These are phyloP conservation scores for Clarireedia monteithiana DNA, from an alignment of 2,329 filamentous ascomycete genomes.

Conservation along the genomic window DNA sequence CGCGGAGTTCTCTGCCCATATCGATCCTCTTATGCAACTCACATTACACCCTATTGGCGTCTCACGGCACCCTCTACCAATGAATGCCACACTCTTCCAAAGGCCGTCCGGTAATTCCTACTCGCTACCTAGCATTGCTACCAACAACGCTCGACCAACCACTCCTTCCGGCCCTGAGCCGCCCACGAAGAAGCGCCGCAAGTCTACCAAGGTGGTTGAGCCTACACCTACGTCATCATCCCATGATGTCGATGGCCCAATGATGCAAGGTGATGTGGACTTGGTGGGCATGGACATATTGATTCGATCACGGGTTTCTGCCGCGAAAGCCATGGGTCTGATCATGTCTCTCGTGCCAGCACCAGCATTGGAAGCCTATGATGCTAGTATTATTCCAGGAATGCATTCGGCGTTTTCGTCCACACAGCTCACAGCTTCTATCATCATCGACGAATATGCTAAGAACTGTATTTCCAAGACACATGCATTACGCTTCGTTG, in stretches of 20 bases:
- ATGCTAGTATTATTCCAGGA: constrained; percentile 54
- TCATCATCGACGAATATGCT: constrained; percentile 85
- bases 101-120: constrained; percentile 88
- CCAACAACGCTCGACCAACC: constrained; percentile 33
- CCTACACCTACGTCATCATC: constrained; percentile 53
- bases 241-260: constrained; percentile 95
- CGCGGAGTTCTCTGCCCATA: constrained; percentile 64
- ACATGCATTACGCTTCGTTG: constrained; percentile 51
- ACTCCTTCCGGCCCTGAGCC: constrained; percentile 43
- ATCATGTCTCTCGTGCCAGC: constrained; percentile 72
- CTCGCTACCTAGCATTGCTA: constrained; percentile 42
- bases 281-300: constrained; percentile 84
- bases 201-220: constrained; percentile 76
- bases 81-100: constrained; percentile 84
- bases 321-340: constrained; percentile 77
- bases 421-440: constrained; percentile 74
- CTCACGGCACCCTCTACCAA: constrained; percentile 80
- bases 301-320: constrained; percentile 81
- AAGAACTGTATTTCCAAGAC: constrained; percentile 44
- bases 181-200: constrained; percentile 66
- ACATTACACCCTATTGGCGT: constrained; percentile 89
- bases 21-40: constrained; percentile 75
- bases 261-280: constrained; percentile 96
- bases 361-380: constrained; percentile 54
- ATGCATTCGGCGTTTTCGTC: constrained; percentile 72